Percentiles rank a stretch among this genome's conserved stretches.
Conservation (phyloP, 2,329 filamentous ascomycete species). For the Hymenoscyphus linearis region DNA sequence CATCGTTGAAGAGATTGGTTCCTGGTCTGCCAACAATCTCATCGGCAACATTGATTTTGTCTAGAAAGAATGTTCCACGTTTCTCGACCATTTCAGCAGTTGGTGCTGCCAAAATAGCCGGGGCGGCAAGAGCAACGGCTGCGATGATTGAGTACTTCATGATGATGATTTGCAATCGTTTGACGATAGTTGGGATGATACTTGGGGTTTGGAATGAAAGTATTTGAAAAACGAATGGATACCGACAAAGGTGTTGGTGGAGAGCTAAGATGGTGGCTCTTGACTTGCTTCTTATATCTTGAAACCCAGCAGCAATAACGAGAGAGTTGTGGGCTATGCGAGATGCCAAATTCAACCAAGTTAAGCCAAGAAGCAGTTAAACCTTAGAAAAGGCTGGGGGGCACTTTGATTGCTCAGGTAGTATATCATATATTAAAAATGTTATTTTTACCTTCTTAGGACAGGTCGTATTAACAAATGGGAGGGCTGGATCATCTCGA, state of each 20-base stretch:
- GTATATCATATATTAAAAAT: too few relatives aligned
- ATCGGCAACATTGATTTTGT: background rate
- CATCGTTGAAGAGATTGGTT: background rate
- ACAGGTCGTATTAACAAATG: too few relatives aligned
- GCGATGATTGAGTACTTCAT: background rate
- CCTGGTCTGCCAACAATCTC: background rate
- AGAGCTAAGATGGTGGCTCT: background rate
- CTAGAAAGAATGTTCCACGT: background rate
- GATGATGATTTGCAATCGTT: too few relatives aligned
- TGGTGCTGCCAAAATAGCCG: background rate
- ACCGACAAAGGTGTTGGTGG: background rate
- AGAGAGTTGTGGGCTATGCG: background rate
- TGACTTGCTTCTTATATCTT: background rate
- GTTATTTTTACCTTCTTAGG: too few relatives aligned
- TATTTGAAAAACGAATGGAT: background rate
- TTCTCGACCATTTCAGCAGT: background rate
- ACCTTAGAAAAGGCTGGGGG: background rate
- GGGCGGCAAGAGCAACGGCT: background rate
- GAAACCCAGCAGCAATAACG: background rate
- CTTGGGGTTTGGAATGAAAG: background rate
- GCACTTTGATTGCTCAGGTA: too few relatives aligned
- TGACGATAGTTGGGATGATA: too few relatives aligned
- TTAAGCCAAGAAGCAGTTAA: background rate
- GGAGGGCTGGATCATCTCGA: too few relatives aligned
- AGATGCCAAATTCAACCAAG: background rate